Evolutionary conservation across 176 grass and related monocot genomes (phyloP), one percentile per base, ranked within the genome.

Genomic region (Cenchrus purpureus): DNA sequence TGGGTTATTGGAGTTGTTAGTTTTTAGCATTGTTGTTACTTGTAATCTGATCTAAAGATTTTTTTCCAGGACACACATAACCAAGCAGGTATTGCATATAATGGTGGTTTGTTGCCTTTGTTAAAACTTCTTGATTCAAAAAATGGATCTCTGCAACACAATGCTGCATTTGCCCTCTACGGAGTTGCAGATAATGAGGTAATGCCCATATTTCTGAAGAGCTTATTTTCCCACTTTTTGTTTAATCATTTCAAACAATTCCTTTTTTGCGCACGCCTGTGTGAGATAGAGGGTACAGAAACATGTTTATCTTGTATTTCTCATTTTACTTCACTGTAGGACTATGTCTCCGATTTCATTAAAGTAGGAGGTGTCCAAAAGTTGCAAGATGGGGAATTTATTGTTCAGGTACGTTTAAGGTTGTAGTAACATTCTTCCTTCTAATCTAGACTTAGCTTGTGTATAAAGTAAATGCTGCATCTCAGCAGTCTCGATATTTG

Each of bases 121-220:
- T 82, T 99, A 85, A 99, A 99, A 91, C 97, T 99, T 94, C 90
- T 99, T 12, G 97, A 99, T 79, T 99, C 97, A 37, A 99, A 99
- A 89, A 99, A 97, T 91, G 97, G 97, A 5, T 99, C 92, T 84
- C 77, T 99, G 70, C 97, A 99, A 79, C 97, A 99, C 88, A 99
- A 99, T 94, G 97, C 97, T 83, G 97, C 97, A 82, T 99, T 99
- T 92, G 94, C 97, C 83, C 92, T 99, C 82, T 99, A 99, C n/a
- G 97, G 97, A 86, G 94, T 99, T 88, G 97, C 94, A 49, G 94
- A 99, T 55, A 99, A 99, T 91, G 97, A 97, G 91, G 97, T 99
- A 91, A 79, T 65, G 22, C 16, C 49, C 29, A 64, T 80, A 45
- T 71, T 19, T 74, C 16, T 87, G 22, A 16, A 85, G 61, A 53